Conservation (phyloP, 805 yeast genomes). For the Vanderwaltozyma polyspora region DNA sequence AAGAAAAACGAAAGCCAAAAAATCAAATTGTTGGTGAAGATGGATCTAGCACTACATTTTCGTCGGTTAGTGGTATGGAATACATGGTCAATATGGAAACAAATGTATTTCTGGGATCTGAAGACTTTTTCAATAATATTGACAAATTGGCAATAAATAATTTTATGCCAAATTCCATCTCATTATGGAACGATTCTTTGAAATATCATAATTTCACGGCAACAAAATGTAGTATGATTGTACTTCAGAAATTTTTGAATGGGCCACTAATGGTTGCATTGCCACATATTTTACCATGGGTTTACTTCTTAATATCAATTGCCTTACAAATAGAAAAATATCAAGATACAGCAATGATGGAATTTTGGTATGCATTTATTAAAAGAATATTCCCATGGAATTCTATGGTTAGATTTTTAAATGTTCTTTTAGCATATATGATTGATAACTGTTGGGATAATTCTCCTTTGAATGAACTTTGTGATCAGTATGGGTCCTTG, state of each 20-base stretch:
- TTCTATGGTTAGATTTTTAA: constrained; percentile 49
- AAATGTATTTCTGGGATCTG: not conserved
- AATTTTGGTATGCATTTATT: constrained; percentile 27
- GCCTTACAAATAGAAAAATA: constrained; percentile 40
- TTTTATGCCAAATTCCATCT: constrained; percentile 15
- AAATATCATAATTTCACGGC: constrained; percentile 51
- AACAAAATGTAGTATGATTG: constrained; percentile 56
- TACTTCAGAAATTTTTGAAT: constrained; percentile 49
- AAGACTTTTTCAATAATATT: constrained; percentile 18
- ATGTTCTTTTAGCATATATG: constrained; percentile 36
- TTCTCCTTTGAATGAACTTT: constrained; percentile 11
- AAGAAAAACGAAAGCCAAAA: constrained; percentile 43
- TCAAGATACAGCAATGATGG: constrained; percentile 8
- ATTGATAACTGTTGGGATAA: constrained; percentile 18
- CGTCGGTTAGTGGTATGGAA: not conserved
- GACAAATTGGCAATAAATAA: constrained; percentile 19
- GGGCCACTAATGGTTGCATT: constrained; percentile 61
- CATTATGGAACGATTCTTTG: constrained; percentile 45
- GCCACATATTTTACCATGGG: constrained; percentile 68
- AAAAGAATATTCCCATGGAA: constrained; percentile 60
- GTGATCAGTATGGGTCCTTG: constrained; percentile 16
- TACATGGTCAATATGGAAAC: not conserved
- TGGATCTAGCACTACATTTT: constrained; percentile 3
- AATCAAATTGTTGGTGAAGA: constrained; percentile 1
- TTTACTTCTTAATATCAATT: constrained; percentile 56